Conservation (phyloP, 2,329 filamentous ascomycete genomes). For the Chaetomiaceae sp. region DNA sequence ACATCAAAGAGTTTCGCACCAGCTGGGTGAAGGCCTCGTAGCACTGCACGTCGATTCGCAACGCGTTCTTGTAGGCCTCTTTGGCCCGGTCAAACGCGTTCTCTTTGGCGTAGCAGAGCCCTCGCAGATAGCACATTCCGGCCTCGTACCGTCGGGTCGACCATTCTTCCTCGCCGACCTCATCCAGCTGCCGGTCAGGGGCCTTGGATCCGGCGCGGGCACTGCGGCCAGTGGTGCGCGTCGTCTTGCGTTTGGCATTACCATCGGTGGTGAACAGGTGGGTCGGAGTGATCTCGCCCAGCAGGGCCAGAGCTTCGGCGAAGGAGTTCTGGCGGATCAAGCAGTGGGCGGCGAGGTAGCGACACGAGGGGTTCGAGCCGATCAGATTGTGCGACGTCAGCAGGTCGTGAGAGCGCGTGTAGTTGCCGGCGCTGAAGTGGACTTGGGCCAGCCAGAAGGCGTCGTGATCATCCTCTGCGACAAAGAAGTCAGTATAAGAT, state of each 20-base stretch:
- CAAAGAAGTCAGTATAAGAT: neutral
- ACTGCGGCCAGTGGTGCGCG: conserved; percentile 29
- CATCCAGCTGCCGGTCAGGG: conserved; percentile 18
- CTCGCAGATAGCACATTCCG: conserved; percentile 92
- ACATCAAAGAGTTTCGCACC: conserved; percentile 92
- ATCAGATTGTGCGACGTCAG: conserved; percentile 79
- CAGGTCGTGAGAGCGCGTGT: conserved; percentile 82
- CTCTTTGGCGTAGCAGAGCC: conserved; percentile 91
- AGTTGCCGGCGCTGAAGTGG: conserved; percentile 92
- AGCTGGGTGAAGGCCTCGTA: conserved; percentile 98
- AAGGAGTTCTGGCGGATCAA: conserved; percentile 87
- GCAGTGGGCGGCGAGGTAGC: conserved; percentile 90
- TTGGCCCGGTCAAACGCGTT: conserved; percentile 96
- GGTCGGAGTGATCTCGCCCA: conserved; percentile 90
- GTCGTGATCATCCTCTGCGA: conserved; percentile 79
- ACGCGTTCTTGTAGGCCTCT: conserved; percentile 96
- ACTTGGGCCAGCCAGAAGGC: conserved; percentile 98
- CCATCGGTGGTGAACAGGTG: conserved; percentile 66
- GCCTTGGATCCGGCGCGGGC: conserved; percentile 26
- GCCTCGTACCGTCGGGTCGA: conserved; percentile 83
- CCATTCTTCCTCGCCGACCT: conserved; percentile 54
- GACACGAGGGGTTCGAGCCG: conserved; percentile 73
- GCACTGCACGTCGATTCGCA: conserved; percentile 94
- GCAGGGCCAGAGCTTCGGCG: conserved; percentile 77
- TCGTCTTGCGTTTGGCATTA: conserved; percentile 58